Conservation (phyloP, 108 stramenopile genomes). For the Epithemia pelagica region DNA sequence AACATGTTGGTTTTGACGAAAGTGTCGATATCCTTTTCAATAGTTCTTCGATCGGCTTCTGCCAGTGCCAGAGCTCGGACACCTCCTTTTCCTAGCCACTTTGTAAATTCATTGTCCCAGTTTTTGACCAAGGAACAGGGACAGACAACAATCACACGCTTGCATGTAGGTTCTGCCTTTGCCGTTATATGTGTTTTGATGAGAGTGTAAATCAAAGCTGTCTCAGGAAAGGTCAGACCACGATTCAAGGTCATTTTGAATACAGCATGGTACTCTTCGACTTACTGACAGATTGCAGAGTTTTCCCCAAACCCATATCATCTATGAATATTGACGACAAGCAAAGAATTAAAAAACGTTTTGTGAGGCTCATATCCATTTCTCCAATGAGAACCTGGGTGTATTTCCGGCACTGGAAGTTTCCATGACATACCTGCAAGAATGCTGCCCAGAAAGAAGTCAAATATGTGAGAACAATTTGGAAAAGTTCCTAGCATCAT, state of each 20-base stretch:
- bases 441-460: conserved; percentile 1
- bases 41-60: conserved; percentile 78
- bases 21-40: conserved; percentile 74
- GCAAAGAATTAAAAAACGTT: no score
- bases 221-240: conserved; percentile 27
- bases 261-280: no score
- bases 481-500: neutral
- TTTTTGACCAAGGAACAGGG: conserved; percentile 97
- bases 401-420: no score
- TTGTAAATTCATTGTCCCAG: conserved; percentile 97
- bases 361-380: no score
- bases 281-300: conserved; percentile 14
- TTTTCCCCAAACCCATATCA: conserved; percentile 43
- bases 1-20: conserved; percentile 79
- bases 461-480: neutral
- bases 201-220: conserved; percentile 86
- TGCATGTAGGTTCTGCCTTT: conserved; percentile 76
- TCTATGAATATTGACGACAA: no score
- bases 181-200: conserved; percentile 85
- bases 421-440: no score
- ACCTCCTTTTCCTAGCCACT: conserved; percentile 87
- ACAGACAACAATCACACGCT: conserved; percentile 89
- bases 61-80: conserved; percentile 80
- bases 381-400: no score
- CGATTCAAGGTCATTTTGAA: conserved; percentile 92